phyloP scores from a whole-genome alignment of 2,329 filamentous ascomycete genomes.

The Gyromitra esculenta region DNA sequence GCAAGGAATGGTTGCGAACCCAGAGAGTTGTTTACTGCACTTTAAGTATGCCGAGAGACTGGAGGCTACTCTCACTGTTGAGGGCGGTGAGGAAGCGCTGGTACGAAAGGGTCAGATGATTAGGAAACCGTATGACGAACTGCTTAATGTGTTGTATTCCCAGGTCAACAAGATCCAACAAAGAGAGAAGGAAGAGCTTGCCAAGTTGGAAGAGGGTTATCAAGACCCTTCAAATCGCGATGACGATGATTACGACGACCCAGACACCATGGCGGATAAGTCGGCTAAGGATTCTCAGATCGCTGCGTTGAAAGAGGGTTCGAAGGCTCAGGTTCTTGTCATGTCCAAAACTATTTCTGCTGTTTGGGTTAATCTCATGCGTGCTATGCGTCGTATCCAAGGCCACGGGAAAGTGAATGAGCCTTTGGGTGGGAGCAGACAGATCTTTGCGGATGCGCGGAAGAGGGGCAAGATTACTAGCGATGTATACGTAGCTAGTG shows the following conservation, averaged over 20 bases:
- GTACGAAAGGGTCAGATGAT: conserved; percentile 75
- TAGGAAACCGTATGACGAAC: conserved; percentile 81
- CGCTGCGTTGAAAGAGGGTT: conserved; percentile 65
- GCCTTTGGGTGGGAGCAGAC: conserved; percentile 75
- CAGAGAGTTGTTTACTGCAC: conserved; percentile 88
- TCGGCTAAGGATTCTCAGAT: conserved; percentile 71
- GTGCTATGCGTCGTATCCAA: conserved; percentile 92
- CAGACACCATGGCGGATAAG: conserved; percentile 60
- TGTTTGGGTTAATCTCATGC: conserved; percentile 93
- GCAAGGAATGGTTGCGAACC: conserved; percentile 86
- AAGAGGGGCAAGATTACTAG: conserved; percentile 87
- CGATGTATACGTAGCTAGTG: conserved; percentile 93
- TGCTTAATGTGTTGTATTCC: conserved; percentile 87
- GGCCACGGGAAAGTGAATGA: conserved; percentile 79
- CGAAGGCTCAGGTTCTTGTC: conserved; percentile 77
- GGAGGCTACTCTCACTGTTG: conserved; percentile 78
- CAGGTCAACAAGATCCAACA: conserved; percentile 78
- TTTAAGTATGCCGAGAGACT: conserved; percentile 90
- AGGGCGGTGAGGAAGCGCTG: conserved; percentile 77
- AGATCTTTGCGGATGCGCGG: conserved; percentile 88
- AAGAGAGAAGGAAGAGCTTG: conserved; percentile 69
- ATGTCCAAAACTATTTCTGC: conserved; percentile 88
- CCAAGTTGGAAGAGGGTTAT: conserved; percentile 66
- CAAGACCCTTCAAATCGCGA: conserved; percentile 62
- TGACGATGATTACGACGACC: conserved; percentile 64